Evolutionary conservation across 495 filamentous ascomycete genomes (phyloP).

Genomic region (Penicillium alfredii): DNA sequence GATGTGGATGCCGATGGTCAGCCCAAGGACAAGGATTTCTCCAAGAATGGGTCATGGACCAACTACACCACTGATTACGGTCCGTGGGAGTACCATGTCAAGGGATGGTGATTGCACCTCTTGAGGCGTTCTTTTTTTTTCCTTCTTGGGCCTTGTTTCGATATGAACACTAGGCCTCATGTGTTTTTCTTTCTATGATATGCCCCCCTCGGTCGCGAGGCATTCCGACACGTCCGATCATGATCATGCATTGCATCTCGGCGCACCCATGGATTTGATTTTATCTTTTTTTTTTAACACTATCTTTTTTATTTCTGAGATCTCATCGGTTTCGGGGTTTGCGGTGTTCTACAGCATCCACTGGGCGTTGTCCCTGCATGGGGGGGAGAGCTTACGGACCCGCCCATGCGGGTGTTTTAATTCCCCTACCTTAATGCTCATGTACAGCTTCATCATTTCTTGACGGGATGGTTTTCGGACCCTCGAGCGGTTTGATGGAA

Average conservation of each 20-base stretch:
- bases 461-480: constrained; percentile 8
- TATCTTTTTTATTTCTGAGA: no score
- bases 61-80: constrained; percentile 57
- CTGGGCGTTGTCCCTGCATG: constrained; percentile 15
- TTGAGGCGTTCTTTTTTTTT: no score
- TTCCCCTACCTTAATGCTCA: constrained; percentile 37
- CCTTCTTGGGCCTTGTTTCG: constrained; percentile 11
- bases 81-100: constrained; percentile 62
- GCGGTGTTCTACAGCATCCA: constrained; percentile 19
- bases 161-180: no score
- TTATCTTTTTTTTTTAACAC: constrained; percentile 21
- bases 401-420: constrained; percentile 9
- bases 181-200: no score
- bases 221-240: constrained; percentile 38
- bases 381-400: constrained; percentile 9
- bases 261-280: constrained; percentile 34
- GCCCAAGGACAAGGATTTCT: constrained; percentile 38
- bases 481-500: constrained; percentile 13
- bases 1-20: constrained; percentile 17
- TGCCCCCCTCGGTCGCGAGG: no score
- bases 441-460: constrained; percentile 33
- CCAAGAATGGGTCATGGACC: constrained; percentile 58
- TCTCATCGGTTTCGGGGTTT: constrained; percentile 14
- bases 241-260: constrained; percentile 45
- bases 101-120: constrained; percentile 60